phyloP scores from a whole-genome alignment of 2,329 filamentous ascomycete species.

The Alternaria atra region DNA sequence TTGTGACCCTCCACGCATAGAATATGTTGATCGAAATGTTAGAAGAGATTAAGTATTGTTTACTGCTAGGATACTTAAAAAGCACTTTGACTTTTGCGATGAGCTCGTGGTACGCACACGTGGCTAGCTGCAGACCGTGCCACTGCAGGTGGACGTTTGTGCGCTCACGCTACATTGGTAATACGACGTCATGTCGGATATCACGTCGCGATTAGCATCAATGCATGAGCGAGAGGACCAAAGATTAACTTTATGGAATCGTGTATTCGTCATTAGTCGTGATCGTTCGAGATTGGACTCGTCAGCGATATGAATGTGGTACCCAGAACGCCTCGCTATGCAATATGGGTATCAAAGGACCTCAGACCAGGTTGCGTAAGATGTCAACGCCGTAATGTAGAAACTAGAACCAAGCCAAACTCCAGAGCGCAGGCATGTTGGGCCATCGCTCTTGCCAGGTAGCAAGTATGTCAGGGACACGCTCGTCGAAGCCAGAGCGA shows the following conservation, averaged over 20 bases:
- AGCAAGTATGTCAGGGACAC: conserved; percentile 88
- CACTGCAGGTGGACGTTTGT: conserved; percentile 4
- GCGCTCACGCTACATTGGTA: background rate
- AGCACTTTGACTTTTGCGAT: background rate
- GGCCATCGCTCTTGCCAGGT: conserved; percentile 97
- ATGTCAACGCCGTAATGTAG: conserved; percentile 7
- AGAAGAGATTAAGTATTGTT: background rate
- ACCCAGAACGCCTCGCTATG: conserved; percentile 35
- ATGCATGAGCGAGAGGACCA: background rate
- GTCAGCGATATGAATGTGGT: background rate
- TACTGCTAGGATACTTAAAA: background rate
- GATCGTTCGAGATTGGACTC: background rate
- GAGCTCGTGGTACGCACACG: conserved; percentile 13
- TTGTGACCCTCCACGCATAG: background rate
- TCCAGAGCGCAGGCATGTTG: conserved; percentile 90
- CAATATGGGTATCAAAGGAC: conserved; percentile 32
- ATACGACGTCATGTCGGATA: conserved; percentile 7
- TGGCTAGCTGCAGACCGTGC: conserved; percentile 18
- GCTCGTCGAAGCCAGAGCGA: conserved; percentile 85
- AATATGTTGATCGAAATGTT: background rate
- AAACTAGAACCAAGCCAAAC: conserved; percentile 84
- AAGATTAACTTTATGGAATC: background rate
- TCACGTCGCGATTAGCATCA: background rate
- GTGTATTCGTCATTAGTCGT: conserved; percentile 4
- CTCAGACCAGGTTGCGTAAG: conserved; percentile 1